Conservation (phyloP, 2,329 filamentous ascomycete genomes). For the Graphiopsis chlorocephala region DNA sequence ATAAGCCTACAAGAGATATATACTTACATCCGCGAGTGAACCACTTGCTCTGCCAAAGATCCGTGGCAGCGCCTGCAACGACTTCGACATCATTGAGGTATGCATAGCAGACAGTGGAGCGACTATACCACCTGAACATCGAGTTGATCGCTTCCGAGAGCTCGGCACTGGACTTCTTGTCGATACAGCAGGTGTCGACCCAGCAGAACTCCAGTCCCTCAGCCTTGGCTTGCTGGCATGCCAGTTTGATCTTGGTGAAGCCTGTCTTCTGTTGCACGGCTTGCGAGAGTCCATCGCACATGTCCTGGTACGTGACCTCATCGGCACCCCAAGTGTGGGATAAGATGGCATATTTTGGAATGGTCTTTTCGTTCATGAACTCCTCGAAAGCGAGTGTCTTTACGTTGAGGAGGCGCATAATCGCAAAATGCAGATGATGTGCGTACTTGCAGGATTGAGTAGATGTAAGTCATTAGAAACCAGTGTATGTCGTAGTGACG, state of each 20-base stretch:
- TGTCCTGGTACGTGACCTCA: constrained; percentile 26
- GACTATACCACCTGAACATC: constrained; percentile 25
- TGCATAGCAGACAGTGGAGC: constrained; percentile 21
- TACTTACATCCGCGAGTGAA: constrained; percentile 9
- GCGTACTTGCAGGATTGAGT: background rate
- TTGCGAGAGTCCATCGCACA: constrained; percentile 1
- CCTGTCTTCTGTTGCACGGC: constrained; percentile 18
- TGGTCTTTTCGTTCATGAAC: constrained; percentile 22
- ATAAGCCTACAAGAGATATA: background rate
- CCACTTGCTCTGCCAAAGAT: background rate
- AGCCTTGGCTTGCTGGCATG: constrained; percentile 21
- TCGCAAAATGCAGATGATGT: background rate
- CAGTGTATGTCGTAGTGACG: background rate
- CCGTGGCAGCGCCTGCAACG: background rate
- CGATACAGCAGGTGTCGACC: constrained; percentile 28
- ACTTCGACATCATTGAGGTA: constrained; percentile 19
- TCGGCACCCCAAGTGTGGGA: constrained; percentile 27
- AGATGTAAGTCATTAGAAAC: background rate
- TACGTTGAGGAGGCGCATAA: constrained; percentile 21
- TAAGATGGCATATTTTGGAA: constrained; percentile 25
- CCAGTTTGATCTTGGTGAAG: constrained; percentile 24
- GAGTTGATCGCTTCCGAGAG: constrained; percentile 23
- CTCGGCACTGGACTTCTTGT: constrained; percentile 22
- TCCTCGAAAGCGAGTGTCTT: constrained; percentile 16
- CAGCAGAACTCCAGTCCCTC: constrained; percentile 22